Conservation (phyloP, 2,329 filamentous ascomycete genomes). For the Chaetothyriales sp. region DNA sequence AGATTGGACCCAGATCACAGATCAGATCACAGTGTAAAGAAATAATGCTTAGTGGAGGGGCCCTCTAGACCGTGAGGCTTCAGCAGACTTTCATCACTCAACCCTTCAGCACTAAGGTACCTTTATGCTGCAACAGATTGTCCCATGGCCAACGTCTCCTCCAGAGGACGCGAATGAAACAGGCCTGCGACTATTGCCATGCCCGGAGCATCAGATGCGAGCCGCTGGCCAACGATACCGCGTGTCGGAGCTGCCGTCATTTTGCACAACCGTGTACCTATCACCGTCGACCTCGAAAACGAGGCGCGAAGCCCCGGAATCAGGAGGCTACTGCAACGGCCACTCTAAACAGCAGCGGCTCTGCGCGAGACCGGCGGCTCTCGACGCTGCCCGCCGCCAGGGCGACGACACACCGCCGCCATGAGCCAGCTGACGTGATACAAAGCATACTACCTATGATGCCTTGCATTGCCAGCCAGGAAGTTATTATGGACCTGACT, state of each 20-base stretch:
- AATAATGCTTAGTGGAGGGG: no score
- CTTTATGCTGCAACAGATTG: no score
- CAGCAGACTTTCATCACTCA: no score
- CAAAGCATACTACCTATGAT: constrained; percentile 6
- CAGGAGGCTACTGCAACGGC: not conserved
- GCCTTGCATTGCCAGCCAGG: constrained; percentile 26
- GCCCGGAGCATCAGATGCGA: constrained; percentile 33
- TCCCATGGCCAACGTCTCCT: no score
- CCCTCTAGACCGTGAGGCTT: no score
- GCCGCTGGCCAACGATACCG: constrained; percentile 20
- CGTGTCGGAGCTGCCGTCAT: constrained; percentile 37
- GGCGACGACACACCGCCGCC: not conserved
- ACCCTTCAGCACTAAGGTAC: no score
- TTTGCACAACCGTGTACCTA: constrained; percentile 37
- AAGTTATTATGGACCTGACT: constrained; percentile 29
- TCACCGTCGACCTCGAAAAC: constrained; percentile 29
- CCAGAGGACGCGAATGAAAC: no score
- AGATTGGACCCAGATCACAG: no score
- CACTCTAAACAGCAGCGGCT: not conserved
- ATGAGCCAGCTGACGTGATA: constrained; percentile 1
- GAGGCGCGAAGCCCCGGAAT: constrained; percentile 19
- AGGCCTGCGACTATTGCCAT: constrained; percentile 35
- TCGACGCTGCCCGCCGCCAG: not conserved
- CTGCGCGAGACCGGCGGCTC: not conserved
- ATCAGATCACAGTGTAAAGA: no score